phyloP scores from a whole-genome alignment of 2,329 filamentous ascomycete genomes.

The Metarhizium guizhouense region DNA sequence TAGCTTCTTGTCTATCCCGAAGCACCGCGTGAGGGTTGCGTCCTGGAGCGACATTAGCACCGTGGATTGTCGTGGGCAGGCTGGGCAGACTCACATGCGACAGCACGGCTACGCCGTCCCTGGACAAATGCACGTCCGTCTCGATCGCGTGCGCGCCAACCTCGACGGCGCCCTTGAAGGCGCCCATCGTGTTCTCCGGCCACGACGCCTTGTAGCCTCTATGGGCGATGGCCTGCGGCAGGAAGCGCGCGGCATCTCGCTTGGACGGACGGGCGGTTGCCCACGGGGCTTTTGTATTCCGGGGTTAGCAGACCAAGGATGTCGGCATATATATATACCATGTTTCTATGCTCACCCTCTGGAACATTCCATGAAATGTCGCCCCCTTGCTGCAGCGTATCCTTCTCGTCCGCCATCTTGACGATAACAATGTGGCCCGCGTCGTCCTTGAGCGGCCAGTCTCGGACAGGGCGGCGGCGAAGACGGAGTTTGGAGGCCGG shows the following conservation, averaged over 20 bases:
- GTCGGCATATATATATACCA: background rate
- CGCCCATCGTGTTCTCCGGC: slow-evolving; percentile 80
- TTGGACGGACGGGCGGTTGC: slow-evolving; percentile 21
- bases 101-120: slow-evolving; percentile 76
- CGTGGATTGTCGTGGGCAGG: too few species aligned
- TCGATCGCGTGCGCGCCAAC: slow-evolving; percentile 76
- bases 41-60: slow-evolving; percentile 41
- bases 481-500: background rate
- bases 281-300: slow-evolving; percentile 20
- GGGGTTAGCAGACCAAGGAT: background rate
- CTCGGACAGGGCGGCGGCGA: background rate
- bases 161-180: slow-evolving; percentile 64
- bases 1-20: slow-evolving; percentile 63
- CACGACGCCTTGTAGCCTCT: slow-evolving; percentile 67
- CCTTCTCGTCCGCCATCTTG: slow-evolving; percentile 1
- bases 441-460: background rate
- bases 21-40: slow-evolving; percentile 68
- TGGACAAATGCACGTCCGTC: slow-evolving; percentile 77
- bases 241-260: slow-evolving; percentile 16
- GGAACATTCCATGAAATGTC: background rate
- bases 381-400: background rate
- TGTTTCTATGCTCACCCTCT: background rate
- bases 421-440: background rate
- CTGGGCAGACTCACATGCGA: slow-evolving; percentile 54
- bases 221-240: slow-evolving; percentile 70